Conservation (phyloP, 2,329 filamentous ascomycete genomes). For the Xylaria sp. region DNA sequence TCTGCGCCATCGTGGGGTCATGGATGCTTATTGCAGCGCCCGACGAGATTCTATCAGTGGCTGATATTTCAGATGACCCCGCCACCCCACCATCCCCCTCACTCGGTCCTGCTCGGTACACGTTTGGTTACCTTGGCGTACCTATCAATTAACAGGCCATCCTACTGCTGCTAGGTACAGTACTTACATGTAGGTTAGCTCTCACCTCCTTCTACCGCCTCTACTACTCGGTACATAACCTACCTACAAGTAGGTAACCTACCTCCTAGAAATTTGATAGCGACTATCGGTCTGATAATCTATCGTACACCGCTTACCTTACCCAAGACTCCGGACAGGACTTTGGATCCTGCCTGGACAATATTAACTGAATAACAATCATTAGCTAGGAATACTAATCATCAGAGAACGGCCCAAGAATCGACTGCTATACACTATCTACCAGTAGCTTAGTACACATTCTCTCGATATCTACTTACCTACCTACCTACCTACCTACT, state of each 20-base stretch:
- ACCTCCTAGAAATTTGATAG: too few relatives aligned
- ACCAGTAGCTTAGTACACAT: not conserved
- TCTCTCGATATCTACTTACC: too few relatives aligned
- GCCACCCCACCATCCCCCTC: slow-evolving; percentile 32
- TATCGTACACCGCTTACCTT: too few relatives aligned
- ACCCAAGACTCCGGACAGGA: too few relatives aligned
- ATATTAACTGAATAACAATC: too few relatives aligned
- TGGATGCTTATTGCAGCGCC: not conserved
- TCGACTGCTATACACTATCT: not conserved
- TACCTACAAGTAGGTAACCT: too few relatives aligned
- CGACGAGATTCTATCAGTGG: slow-evolving; percentile 9
- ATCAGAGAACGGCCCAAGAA: too few relatives aligned
- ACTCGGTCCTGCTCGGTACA: slow-evolving; percentile 34
- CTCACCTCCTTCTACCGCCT: slow-evolving; percentile 1
- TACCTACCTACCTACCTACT: not conserved
- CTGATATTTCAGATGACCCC: slow-evolving; percentile 18
- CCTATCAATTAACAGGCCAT: not conserved
- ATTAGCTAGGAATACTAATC: too few relatives aligned
- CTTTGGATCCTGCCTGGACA: too few relatives aligned
- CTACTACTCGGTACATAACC: too few relatives aligned
- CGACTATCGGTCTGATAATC: too few relatives aligned
- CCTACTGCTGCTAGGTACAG: too few relatives aligned
- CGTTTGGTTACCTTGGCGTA: slow-evolving; percentile 15
- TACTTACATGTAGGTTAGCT: not conserved
- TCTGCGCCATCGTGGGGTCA: slow-evolving; percentile 12